Evolutionary conservation across 768 basidiomycete genomes (phyloP).

Genomic region (Kwoniella botswanensis): DNA sequence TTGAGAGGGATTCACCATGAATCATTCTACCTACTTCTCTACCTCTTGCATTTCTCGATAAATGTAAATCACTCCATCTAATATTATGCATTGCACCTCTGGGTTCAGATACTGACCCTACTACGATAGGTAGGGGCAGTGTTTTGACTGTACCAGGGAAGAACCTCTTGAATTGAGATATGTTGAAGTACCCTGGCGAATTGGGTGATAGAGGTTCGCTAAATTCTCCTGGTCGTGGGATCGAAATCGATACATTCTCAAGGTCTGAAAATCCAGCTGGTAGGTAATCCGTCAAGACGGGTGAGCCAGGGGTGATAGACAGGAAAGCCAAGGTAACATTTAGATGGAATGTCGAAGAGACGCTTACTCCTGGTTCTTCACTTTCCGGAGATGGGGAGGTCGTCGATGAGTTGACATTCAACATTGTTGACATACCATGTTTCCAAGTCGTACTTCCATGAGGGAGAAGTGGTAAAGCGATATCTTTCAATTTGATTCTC

Average conservation of each 20-base stretch:
- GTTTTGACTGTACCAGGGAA: constrained; percentile 42
- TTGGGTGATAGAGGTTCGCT: constrained; percentile 15
- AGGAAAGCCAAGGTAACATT: constrained; percentile 44
- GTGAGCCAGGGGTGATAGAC: constrained; percentile 21
- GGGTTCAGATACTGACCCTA: constrained; percentile 51
- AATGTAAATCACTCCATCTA: constrained; percentile 44
- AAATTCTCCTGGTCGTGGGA: constrained; percentile 23
- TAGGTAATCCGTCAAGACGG: constrained; percentile 1
- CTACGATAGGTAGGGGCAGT: constrained; percentile 43
- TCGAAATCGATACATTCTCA: background rate
- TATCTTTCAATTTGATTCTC: constrained; percentile 27
- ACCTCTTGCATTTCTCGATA: constrained; percentile 24
- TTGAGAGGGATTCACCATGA: constrained; percentile 37
- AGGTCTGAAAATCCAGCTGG: constrained; percentile 3
- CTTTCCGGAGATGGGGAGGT: constrained; percentile 9
- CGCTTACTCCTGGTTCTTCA: constrained; percentile 31
- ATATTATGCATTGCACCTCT: constrained; percentile 40
- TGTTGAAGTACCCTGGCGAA: constrained; percentile 17
- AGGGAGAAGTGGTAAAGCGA: constrained; percentile 37
- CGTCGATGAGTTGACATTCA: constrained; percentile 33
- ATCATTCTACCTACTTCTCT: constrained; percentile 47
- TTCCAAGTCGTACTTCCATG: constrained; percentile 26
- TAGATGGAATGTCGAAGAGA: constrained; percentile 49
- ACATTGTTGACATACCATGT: constrained; percentile 47
- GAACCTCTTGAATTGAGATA: constrained; percentile 28